Conservation (phyloP, 2,329 filamentous ascomycete species). For the Sporothrix curviconia region DNA sequence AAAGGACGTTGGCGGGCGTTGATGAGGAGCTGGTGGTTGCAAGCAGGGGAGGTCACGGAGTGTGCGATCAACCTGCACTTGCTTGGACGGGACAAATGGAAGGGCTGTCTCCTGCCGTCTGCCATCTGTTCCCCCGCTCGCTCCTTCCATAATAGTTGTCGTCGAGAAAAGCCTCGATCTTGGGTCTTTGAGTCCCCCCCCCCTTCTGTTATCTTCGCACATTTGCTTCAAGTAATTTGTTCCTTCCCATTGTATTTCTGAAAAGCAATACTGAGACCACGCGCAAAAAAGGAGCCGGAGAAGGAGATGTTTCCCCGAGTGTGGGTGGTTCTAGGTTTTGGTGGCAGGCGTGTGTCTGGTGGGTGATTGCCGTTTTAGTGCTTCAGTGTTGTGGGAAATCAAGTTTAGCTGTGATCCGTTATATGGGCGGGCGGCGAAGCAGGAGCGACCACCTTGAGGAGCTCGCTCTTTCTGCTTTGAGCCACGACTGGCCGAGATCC, state of each 20-base stretch:
- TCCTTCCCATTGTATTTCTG: no score
- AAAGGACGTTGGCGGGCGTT: background rate
- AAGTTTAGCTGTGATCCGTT: no score
- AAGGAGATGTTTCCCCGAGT: conserved; percentile 2
- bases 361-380: conserved; percentile 1
- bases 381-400: background rate
- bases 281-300: no score
- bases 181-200: no score
- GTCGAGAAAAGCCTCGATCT: background rate
- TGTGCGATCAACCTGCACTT: background rate
- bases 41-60: background rate
- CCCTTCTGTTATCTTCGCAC: no score
- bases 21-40: background rate
- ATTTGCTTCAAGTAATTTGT: no score
- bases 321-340: background rate
- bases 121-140: no score
- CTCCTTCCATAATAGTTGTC: background rate
- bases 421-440: no score
- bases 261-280: no score
- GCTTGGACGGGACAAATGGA: background rate
- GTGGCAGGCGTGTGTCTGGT: background rate
- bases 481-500: conserved; percentile 1
- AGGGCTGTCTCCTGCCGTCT: no score
- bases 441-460: background rate
- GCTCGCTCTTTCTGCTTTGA: background rate